phyloP scores from a whole-genome alignment of 2,329 filamentous ascomycete genomes.

The Alternaria gaisen region DNA sequence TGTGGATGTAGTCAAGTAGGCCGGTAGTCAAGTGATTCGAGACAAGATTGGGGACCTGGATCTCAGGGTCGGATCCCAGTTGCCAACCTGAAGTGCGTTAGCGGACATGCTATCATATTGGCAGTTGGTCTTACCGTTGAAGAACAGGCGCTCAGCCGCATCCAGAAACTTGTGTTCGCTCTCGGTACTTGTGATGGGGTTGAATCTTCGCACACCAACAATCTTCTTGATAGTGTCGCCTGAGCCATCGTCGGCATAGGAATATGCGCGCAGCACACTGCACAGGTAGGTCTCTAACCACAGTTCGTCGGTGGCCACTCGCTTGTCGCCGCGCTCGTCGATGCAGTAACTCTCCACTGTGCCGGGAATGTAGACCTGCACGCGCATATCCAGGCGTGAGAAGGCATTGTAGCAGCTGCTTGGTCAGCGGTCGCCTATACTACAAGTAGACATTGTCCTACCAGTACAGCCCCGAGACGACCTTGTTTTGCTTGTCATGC shows the following conservation, averaged over 20 bases:
- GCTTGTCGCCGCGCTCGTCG: constrained; percentile 94
- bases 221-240: constrained; percentile 96
- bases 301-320: constrained; percentile 88
- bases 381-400: constrained; percentile 96
- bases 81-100: constrained; percentile 73
- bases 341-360: constrained; percentile 97
- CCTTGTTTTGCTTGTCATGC: constrained; percentile 84
- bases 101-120: background rate
- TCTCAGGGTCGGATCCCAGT: constrained; percentile 93
- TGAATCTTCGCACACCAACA: constrained; percentile 95
- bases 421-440: constrained; percentile 38
- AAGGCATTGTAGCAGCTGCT: constrained; percentile 96
- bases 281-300: constrained; percentile 99
- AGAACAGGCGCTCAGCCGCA: constrained; percentile 93
- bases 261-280: constrained; percentile 91
- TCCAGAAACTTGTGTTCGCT: constrained; percentile 96
- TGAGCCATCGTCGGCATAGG: constrained; percentile 93
- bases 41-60: constrained; percentile 96
- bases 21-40: constrained; percentile 96
- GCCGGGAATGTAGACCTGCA: constrained; percentile 95
- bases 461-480: constrained; percentile 95
- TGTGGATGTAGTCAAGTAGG: constrained; percentile 91
- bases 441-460: constrained; percentile 53
- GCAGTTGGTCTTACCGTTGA: constrained; percentile 69
- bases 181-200: constrained; percentile 97